Evolutionary conservation across 352 stramenopile species (phyloP), one percentile per base, ranked within the genome.

Genomic region (Globisporangium spinosum): DNA sequence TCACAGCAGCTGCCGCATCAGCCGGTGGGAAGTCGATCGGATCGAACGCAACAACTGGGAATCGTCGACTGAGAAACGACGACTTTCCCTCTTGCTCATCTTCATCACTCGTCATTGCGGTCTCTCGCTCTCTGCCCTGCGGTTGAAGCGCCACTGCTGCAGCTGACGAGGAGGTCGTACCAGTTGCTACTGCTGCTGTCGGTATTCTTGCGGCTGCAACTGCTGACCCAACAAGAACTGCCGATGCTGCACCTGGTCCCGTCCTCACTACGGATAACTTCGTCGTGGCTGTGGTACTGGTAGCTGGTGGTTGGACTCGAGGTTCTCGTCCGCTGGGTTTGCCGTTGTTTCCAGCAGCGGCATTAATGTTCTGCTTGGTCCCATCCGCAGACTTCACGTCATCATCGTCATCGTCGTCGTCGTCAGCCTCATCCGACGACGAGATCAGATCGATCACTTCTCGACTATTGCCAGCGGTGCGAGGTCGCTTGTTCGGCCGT

Each of bases 381-480:
- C 61, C 49, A 38, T 60, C 22, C 20, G n/a, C 62, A 20, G 20
- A 29, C 5, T 27, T 54, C 9, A 12, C 55, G 23, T 62, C 22
- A 23, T 23, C 17, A 3, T 23, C 22, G 12, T 25, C n/a, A 10
- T 63, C 23, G 8, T 47, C 20, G 27, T 58, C 64, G 0, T 65
- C 55, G 1, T 62, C 53, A 9, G 63, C 68, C 7, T 77, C 73
- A n/a, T 79, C 73, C 35, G 72, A 70, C 5, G 73, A 79, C 6
- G 73, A 79, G 25, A 79, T 79, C 55, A 79, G 59, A 64, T 77
- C 73, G 29, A 79, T 79, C 20, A 79, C 54, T n/a, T 70, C 70
- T 7, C 38, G 56, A 2, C 34, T 23, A 23, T 9, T 20, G 0
- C 17, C 27, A 22, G 35, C n/a, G 7, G 23, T 0, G 22, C 32